Conservation (phyloP, 1,284 basidiomycete species). For the Phaffia rhodozyma region DNA sequence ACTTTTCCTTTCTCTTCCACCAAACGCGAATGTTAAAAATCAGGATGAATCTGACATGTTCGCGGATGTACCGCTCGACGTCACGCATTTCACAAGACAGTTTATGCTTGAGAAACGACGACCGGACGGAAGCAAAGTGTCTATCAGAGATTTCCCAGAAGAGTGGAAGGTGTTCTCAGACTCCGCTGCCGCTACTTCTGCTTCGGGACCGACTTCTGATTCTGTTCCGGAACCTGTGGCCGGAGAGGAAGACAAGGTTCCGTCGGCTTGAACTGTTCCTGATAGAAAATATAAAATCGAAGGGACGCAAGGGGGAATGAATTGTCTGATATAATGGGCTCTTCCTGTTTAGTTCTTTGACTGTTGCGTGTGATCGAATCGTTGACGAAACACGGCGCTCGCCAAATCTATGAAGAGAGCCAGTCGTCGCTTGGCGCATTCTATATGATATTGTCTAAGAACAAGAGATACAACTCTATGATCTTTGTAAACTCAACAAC, state of each 20-base stretch:
- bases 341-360: background rate
- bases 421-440: background rate
- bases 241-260: too few species aligned
- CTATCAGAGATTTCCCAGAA: too few species aligned
- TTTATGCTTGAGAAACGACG: background rate
- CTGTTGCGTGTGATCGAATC: background rate
- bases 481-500: constrained; percentile 9
- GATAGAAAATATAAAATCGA: too few species aligned
- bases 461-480: background rate
- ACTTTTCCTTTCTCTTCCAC: too few species aligned
- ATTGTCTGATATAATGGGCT: background rate
- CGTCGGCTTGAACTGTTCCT: too few species aligned
- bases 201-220: too few species aligned
- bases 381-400: background rate
- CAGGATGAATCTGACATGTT: constrained; percentile 13
- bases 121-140: background rate
- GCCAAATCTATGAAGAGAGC: background rate
- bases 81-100: background rate
- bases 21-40: too few species aligned
- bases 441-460: background rate
- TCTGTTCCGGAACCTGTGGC: too few species aligned
- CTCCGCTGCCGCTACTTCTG: too few species aligned
- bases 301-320: too few species aligned
- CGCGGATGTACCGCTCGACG: constrained; percentile 18
- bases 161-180: too few species aligned